Evolutionary conservation across 163 green algal species (phyloP), one percentile per base, ranked within the genome.

Genomic region (Dunaliella salina): DNA sequence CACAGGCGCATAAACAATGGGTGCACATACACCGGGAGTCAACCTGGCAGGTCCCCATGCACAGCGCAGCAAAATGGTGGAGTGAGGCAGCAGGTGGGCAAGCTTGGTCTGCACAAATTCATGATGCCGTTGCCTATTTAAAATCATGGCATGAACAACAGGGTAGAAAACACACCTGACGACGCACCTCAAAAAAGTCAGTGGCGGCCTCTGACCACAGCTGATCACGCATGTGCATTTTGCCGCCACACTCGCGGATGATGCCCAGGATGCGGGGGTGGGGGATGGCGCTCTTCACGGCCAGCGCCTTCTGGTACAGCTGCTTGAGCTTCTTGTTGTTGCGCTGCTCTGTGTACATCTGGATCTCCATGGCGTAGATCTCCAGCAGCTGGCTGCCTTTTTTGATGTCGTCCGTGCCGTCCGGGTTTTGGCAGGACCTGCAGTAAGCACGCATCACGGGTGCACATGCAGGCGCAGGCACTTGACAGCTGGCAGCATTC

Each of bases 311-410:
- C 4, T 89, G 79, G 80, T 89, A 89, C 78, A 89, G 83, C 86
- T 85, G 40, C 92, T 97, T 96, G 18, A 98, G 93, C 88, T 95
- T 95, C 91, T 98, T 98, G 91, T 96, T 97, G 92, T 99, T 96
- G 88, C 96, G 96, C 90, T 96, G 95, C 91, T 97, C 94, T 4
- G 94, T 98, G 87, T 87, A 93, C 93, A 99, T 97, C 87, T 98
- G 96, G 88, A 99, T 99, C 89, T 99, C 95, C 18, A 99, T 91
- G 50, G 97, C 97, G 86, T 98, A 99, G 57, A 99, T 94, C 89
- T 99, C 97, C 87, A 99, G 92, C 89, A 99, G 92, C 92, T 99
- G 96, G 22, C 96, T 99, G 86, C 97, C 97, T 91, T 99, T 99
- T 88, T 98, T 98, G 84, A 95, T 89, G 91, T 99, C 97, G 80